phyloP scores from a whole-genome alignment of 2,329 filamentous ascomycete genomes.

The Fusarium pininemorale region DNA sequence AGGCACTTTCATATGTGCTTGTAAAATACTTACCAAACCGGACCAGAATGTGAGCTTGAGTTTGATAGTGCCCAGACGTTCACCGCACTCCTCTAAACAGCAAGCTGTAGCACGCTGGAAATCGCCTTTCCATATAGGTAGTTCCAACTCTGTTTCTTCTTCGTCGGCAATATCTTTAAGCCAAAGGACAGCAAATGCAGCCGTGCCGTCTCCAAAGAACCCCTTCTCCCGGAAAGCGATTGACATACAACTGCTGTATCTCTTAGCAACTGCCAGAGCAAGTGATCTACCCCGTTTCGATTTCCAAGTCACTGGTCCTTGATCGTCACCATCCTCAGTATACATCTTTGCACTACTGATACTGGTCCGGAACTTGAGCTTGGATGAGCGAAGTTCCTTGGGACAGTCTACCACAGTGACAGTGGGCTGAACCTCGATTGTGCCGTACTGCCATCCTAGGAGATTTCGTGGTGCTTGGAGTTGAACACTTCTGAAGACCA shows the following conservation, averaged over 20 bases:
- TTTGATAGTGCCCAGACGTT: slow-evolving; percentile 57
- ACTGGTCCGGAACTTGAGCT: slow-evolving; percentile 68
- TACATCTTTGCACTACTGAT: slow-evolving; percentile 69
- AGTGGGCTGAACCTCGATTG: slow-evolving; percentile 69
- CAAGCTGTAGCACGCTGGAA: slow-evolving; percentile 57
- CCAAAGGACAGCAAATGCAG: slow-evolving; percentile 73
- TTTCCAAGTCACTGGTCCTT: slow-evolving; percentile 56
- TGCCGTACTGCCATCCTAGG: slow-evolving; percentile 77
- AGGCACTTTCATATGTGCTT: neutral
- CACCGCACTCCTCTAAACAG: slow-evolving; percentile 56
- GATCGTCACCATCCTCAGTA: slow-evolving; percentile 51
- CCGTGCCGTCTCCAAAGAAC: slow-evolving; percentile 61
- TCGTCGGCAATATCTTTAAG: slow-evolving; percentile 75
- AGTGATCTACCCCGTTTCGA: slow-evolving; percentile 55
- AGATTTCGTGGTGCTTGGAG: slow-evolving; percentile 67
- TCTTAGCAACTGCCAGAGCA: slow-evolving; percentile 66
- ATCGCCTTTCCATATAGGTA: slow-evolving; percentile 73
- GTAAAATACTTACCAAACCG: slow-evolving; percentile 45
- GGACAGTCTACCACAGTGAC: slow-evolving; percentile 56
- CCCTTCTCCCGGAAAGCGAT: slow-evolving; percentile 59
- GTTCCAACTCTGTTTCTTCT: slow-evolving; percentile 64
- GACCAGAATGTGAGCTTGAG: slow-evolving; percentile 49
- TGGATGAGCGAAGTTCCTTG: slow-evolving; percentile 56
- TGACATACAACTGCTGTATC: slow-evolving; percentile 66
- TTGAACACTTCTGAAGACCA: slow-evolving; percentile 77